A percentile compares a stretch with the other conserved stretches of the same genome.
phyloP scores from a whole-genome alignment of 2,329 filamentous ascomycete species.

The Colletotrichum cordylinicola region DNA sequence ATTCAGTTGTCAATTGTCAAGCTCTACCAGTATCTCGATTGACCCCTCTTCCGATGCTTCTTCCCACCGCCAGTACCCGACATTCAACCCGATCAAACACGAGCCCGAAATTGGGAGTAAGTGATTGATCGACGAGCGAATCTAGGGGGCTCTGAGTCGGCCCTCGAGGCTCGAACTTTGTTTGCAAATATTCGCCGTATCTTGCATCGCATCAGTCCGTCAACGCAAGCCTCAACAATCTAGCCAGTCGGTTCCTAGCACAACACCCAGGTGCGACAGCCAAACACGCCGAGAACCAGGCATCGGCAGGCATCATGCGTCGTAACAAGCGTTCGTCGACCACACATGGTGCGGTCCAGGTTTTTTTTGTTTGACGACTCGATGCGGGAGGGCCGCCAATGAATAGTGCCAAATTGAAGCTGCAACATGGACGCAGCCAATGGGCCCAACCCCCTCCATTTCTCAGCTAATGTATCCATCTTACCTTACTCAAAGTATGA shows the following conservation, averaged over 20 bases:
- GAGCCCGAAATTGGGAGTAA: constrained; percentile 3
- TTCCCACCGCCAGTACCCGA: neutral
- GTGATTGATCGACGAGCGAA: constrained; percentile 4
- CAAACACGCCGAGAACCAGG: neutral
- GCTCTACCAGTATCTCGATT: constrained; percentile 2
- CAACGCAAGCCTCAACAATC: neutral
- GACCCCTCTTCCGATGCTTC: constrained; percentile 2
- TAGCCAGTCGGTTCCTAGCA: neutral
- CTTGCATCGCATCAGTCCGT: neutral
- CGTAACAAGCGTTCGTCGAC: constrained; percentile 1
- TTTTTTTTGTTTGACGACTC: constrained; percentile 18
- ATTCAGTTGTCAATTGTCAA: neutral
- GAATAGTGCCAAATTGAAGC: constrained; percentile 12
- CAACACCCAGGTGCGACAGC: neutral
- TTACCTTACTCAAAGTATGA: constrained; percentile 14
- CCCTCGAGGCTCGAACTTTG: constrained; percentile 9
- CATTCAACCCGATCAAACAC: constrained; percentile 3
- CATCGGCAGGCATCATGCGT: neutral
- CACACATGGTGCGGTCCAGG: neutral
- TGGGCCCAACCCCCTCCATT: constrained; percentile 19
- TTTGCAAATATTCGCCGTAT: constrained; percentile 13
- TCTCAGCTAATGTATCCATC: constrained; percentile 6
- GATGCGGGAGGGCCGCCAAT: constrained; percentile 15
- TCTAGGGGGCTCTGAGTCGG: constrained; percentile 4
- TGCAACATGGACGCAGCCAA: constrained; percentile 19